Conservation (phyloP, 176 grass and related monocot genomes). For the Rhipidocladum racemiflorum region DNA sequence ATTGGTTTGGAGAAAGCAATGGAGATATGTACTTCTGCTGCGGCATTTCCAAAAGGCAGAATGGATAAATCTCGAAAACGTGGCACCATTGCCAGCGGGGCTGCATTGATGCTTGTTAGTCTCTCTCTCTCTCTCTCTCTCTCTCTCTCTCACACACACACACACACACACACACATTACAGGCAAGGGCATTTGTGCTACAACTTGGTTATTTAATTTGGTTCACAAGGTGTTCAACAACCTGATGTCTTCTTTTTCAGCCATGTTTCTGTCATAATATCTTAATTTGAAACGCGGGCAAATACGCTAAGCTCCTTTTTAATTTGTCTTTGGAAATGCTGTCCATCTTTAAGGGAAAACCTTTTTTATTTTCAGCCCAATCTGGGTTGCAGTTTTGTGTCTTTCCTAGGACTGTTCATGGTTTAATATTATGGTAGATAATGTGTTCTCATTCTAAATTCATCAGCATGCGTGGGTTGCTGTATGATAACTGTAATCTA, state of each 20-base stretch:
- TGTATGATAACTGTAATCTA: constrained; percentile 9
- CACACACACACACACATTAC: too few relatives aligned
- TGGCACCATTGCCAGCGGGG: constrained; percentile 54
- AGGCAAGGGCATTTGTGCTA: background rate
- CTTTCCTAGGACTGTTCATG: constrained; percentile 5
- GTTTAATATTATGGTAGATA: constrained; percentile 11
- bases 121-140: background rate
- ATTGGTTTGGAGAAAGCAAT: constrained; percentile 61
- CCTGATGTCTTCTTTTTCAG: background rate
- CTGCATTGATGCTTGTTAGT: constrained; percentile 88
- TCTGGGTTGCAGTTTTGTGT: background rate
- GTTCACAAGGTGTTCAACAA: background rate
- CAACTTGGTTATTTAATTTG: background rate
- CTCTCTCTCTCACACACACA: too few relatives aligned
- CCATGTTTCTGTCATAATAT: background rate
- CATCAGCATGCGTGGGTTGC: background rate
- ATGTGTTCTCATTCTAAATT: background rate
- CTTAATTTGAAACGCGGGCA: background rate
- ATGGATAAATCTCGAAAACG: constrained; percentile 65
- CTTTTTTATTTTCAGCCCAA: background rate
- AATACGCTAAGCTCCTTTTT: background rate
- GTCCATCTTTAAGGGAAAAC: background rate
- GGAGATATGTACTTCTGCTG: constrained; percentile 67
- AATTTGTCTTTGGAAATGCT: background rate
- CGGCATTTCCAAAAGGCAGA: constrained; percentile 65